These are phyloP conservation scores for Leccinum cinnamomeum DNA, from an alignment of 1,284 basidiomycete species.

Conservation along the genomic window DNA sequence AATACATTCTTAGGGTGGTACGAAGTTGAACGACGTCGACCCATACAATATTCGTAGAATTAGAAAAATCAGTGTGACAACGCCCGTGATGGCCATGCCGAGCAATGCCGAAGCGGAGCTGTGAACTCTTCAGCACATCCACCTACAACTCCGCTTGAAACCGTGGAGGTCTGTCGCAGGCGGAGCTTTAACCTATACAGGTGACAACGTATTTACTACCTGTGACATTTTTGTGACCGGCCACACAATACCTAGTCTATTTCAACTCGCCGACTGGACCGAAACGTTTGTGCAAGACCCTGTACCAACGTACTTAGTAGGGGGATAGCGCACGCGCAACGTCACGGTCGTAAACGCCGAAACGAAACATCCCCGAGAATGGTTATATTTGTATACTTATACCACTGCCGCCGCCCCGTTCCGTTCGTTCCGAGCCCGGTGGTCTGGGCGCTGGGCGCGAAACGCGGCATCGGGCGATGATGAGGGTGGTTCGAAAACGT, in stretches of 20 bases:
- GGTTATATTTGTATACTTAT: background rate
- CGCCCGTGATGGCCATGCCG: background rate
- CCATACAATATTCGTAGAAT: background rate
- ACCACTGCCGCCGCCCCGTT: background rate
- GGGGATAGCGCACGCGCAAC: conserved; percentile 27
- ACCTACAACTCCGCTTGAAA: too few species aligned
- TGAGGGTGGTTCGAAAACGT: background rate
- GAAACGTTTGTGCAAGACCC: too few species aligned
- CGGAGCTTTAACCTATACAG: too few species aligned
- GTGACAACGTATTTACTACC: too few species aligned
- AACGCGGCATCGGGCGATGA: background rate
- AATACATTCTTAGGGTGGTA: background rate
- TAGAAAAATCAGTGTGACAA: background rate
- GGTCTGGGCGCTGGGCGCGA: background rate
- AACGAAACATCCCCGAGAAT: conserved; percentile 4
- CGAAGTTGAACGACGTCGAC: background rate
- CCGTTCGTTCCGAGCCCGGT: background rate
- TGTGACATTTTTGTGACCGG: too few species aligned
- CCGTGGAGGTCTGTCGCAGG: too few species aligned
- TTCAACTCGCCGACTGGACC: too few species aligned
- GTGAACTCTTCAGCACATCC: background rate
- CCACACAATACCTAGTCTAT: too few species aligned
- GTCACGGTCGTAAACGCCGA: conserved; percentile 14
- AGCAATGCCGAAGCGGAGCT: background rate
- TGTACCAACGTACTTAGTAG: too few species aligned